Conservation (phyloP, 2,329 filamentous ascomycete species). For the Myriosclerotinia scirpicola region DNA sequence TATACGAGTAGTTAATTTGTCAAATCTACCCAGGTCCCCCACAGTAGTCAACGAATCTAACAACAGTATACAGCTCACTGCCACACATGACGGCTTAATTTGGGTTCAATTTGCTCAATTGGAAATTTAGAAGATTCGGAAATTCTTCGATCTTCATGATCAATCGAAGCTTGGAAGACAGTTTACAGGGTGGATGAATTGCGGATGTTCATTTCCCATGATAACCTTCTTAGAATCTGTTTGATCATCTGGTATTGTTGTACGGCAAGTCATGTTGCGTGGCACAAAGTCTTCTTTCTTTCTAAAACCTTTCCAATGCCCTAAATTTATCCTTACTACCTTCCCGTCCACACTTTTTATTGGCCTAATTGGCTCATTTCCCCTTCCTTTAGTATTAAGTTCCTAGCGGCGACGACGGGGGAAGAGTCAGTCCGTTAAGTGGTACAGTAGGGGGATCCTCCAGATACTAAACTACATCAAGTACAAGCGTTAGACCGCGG, state of each 20-base stretch:
- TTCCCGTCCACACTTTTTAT: background rate
- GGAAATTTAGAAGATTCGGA: background rate
- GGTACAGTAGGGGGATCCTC: background rate
- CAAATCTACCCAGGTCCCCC: background rate
- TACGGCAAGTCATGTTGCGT: conserved; percentile 5
- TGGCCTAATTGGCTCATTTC: background rate
- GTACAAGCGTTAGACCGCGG: background rate
- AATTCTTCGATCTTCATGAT: background rate
- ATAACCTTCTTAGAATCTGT: background rate
- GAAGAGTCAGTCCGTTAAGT: conserved; percentile 1
- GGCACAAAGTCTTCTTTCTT: background rate
- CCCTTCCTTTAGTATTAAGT: background rate
- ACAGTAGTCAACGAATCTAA: background rate
- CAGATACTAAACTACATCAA: conserved; percentile 12
- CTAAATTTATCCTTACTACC: background rate
- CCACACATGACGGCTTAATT: conserved; percentile 2
- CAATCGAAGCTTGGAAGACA: conserved; percentile 11
- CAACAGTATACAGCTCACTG: background rate
- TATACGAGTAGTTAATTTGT: conserved; percentile 16
- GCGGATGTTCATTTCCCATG: conserved; percentile 14
- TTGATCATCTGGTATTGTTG: background rate
- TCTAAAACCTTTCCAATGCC: background rate
- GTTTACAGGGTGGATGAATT: background rate
- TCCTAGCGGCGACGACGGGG: background rate
- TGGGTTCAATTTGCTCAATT: conserved; percentile 1